Conservation (phyloP, 768 basidiomycete species). For the Pholiota microspora region DNA sequence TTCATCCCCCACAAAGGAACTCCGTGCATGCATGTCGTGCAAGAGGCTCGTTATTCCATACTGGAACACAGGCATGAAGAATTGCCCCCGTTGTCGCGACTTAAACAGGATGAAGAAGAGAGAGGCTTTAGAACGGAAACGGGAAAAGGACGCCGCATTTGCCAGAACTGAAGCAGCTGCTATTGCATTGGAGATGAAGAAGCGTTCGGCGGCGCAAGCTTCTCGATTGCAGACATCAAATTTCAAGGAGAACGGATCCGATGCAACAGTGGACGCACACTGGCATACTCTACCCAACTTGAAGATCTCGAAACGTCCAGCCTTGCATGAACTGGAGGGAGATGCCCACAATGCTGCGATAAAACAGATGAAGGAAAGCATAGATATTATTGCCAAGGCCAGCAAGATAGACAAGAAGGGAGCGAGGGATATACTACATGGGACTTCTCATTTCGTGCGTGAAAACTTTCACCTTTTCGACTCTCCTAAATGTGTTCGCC, state of each 20-base stretch:
- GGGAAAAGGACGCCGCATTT: neutral
- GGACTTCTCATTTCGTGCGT: neutral
- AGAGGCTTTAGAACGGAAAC: neutral
- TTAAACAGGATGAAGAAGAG: neutral
- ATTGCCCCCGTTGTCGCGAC: constrained; percentile 7
- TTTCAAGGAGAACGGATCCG: neutral
- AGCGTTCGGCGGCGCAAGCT: neutral
- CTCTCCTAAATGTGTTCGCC: neutral
- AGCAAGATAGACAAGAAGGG: neutral
- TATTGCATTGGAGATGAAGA: neutral
- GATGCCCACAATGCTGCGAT: constrained; percentile 17
- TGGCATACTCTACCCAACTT: constrained; percentile 1
- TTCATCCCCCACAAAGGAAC: neutral
- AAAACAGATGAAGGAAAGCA: constrained; percentile 20
- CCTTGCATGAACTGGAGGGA: constrained; percentile 16
- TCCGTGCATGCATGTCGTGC: constrained; percentile 5
- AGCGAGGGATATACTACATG: neutral
- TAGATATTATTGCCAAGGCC: constrained; percentile 10
- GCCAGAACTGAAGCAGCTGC: neutral
- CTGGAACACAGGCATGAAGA: neutral
- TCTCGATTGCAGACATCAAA: neutral
- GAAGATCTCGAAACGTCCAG: constrained; percentile 4
- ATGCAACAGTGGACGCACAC: neutral
- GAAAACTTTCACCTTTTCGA: neutral
- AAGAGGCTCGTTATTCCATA: neutral